Base-by-base conservation (phyloP, 345 rosid genomes). In the Eucalyptus curtisii region DNA sequence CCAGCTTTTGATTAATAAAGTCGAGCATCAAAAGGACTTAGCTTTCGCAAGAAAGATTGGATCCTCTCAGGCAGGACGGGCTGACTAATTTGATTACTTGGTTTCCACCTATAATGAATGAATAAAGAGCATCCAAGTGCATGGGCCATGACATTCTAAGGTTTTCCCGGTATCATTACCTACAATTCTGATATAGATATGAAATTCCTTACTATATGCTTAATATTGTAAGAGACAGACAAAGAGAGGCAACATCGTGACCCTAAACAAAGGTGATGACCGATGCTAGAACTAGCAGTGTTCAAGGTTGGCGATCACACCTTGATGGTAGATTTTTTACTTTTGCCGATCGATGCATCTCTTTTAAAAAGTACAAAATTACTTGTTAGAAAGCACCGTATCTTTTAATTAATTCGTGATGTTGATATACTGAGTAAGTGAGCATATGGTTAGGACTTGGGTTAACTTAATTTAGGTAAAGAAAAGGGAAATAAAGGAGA, bases 311-410 rank as follows among this genome's bases (percentile, higher is more conserved):
- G 30, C 1, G 47, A 20, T 37, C 13, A 2, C 1, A 19, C 8
- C 2, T 0, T 40, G 14, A 4, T 10, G 3, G 9, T 6, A 30
- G 4, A 6, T 40, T 4, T 40, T 76, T 40, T 20, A 40, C 2
- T 40, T 40, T 76, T 10, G 15, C 2, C 0, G 2, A 6, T 37
- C 10, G 27, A 19, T 4, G 14, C 2, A 0, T 10, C 8, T 37
- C 7, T 8, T 76, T 71, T 10, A 37, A 71, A 68, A 31, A 2
- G 24, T 19, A 5, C 2, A 10, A 31, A 71, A 71, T 71, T 20
- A 76, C 8, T 12, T 2, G 1, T 76, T 76, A 20, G 82, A 76
- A 76, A 76, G 82, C 5, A 2, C 4, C 27, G 0, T 40, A 6
- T 76, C 47, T 76, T 40, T 76, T 3, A 40, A 3, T 15, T 40